A percentile compares a stretch with the other conserved stretches of the same genome.
phyloP scores from a whole-genome alignment of 495 filamentous ascomycete genomes.

The Rostrohypoxylon terebratum region DNA sequence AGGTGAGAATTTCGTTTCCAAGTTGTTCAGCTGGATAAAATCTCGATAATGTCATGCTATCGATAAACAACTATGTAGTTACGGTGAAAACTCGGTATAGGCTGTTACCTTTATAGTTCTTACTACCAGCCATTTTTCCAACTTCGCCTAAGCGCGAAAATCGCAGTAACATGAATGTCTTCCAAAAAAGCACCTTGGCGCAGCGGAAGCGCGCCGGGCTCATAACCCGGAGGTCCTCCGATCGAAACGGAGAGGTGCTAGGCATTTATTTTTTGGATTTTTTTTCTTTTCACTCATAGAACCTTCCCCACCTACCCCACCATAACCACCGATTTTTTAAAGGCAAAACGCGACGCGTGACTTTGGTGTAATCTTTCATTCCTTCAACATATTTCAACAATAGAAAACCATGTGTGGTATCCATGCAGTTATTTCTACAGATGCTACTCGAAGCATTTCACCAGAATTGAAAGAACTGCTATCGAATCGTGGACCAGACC shows the following conservation, averaged over 20 bases:
- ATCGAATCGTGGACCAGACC: constrained; percentile 64
- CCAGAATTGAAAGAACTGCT: constrained; percentile 51
- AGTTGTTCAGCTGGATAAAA: too few relatives aligned
- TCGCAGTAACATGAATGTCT: too few relatives aligned
- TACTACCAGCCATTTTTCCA: too few relatives aligned
- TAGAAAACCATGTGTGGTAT: constrained; percentile 62
- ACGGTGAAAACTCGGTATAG: too few relatives aligned
- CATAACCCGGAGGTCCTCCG: constrained; percentile 67
- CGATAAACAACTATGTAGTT: too few relatives aligned
- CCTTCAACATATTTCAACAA: background rate
- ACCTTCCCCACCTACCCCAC: background rate
- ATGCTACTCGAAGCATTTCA: constrained; percentile 38
- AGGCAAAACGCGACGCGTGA: constrained; percentile 8
- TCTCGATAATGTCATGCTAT: too few relatives aligned
- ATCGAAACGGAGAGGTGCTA: constrained; percentile 67
- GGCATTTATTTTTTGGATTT: constrained; percentile 14
- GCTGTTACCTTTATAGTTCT: too few relatives aligned
- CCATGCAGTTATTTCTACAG: constrained; percentile 52
- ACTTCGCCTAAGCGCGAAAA: too few relatives aligned
- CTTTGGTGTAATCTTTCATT: background rate
- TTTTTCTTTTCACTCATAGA: constrained; percentile 34
- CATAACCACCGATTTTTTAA: constrained; percentile 3
- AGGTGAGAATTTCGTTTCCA: too few relatives aligned
- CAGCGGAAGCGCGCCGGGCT: constrained; percentile 68
- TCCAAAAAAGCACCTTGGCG: constrained; percentile 59